A percentile compares a stretch with the other conserved stretches of the same genome.
Conservation (phyloP, 164 flowering plant genomes). For the Aristolochia californica region DNA sequence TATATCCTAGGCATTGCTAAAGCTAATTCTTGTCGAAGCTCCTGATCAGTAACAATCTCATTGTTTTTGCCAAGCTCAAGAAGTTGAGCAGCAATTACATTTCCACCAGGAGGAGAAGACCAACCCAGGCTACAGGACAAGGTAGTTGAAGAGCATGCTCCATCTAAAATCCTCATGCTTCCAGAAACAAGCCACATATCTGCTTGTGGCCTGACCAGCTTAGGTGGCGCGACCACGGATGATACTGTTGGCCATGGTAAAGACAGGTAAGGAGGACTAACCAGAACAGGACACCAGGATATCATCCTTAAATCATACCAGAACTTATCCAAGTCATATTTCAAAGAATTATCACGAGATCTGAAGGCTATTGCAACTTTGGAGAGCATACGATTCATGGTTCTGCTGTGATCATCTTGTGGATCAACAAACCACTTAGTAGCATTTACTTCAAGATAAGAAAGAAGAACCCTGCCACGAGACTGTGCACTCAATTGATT, state of each 20-base stretch:
- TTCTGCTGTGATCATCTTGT: slow-evolving; percentile 30
- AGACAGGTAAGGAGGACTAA: slow-evolving; percentile 58
- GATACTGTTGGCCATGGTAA: slow-evolving; percentile 93
- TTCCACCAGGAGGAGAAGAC: slow-evolving; percentile 85
- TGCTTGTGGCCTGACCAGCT: slow-evolving; percentile 58
- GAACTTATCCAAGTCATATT: slow-evolving; percentile 67
- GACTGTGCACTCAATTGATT: slow-evolving; percentile 58
- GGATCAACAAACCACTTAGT: slow-evolving; percentile 54
- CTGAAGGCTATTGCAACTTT: slow-evolving; percentile 60
- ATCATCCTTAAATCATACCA: slow-evolving; percentile 84
- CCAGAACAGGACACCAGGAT: slow-evolving; percentile 92
- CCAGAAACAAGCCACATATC: slow-evolving; percentile 96
- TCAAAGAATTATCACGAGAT: slow-evolving; percentile 26
- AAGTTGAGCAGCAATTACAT: slow-evolving; percentile 87
- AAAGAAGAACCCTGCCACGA: slow-evolving; percentile 75
- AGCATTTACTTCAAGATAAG: slow-evolving; percentile 84
- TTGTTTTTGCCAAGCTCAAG: slow-evolving; percentile 98
- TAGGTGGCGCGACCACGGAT: slow-evolving; percentile 90
- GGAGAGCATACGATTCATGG: slow-evolving; percentile 50
- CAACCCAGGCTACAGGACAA: slow-evolving; percentile 70
- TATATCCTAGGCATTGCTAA: slow-evolving; percentile 91
- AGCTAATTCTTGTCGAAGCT: slow-evolving; percentile 76
- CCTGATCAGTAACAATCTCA: slow-evolving; percentile 65
- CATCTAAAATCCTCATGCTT: slow-evolving; percentile 89
- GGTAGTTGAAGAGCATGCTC: slow-evolving; percentile 84